Conservation (phyloP, 768 basidiomycete genomes). For the Lactifluus volemus region DNA sequence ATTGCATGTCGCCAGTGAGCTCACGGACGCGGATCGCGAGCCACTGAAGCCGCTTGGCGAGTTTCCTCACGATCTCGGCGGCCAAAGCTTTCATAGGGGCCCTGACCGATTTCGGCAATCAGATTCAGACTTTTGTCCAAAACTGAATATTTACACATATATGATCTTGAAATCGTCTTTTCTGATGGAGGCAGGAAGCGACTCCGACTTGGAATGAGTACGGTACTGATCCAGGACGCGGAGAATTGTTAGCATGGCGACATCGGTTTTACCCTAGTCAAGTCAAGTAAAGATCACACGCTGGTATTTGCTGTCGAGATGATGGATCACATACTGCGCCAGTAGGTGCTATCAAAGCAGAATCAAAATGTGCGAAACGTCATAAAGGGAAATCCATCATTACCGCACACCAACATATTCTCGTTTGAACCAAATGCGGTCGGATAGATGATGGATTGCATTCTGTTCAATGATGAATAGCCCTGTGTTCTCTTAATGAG, state of each 20-base stretch:
- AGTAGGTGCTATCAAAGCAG: constrained; percentile 65
- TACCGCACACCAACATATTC: constrained; percentile 91
- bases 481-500: constrained; percentile 40
- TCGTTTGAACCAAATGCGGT: constrained; percentile 94
- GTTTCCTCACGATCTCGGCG: constrained; percentile 88
- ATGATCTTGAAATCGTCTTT: constrained; percentile 87
- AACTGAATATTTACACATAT: constrained; percentile 61
- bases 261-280: constrained; percentile 92
- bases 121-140: neutral
- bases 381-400: constrained; percentile 8
- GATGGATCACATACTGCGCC: constrained; percentile 65
- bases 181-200: constrained; percentile 45
- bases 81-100: constrained; percentile 99
- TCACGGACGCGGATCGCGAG: constrained; percentile 80
- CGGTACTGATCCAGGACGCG: constrained; percentile 76
- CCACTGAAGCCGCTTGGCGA: constrained; percentile 87
- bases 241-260: constrained; percentile 89
- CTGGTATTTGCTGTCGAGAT: neutral
- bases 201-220: constrained; percentile 23
- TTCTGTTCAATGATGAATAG: constrained; percentile 80
- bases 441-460: constrained; percentile 91
- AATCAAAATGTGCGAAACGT: neutral
- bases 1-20: constrained; percentile 87
- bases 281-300: neutral
- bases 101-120: constrained; percentile 29